Percentiles rank a stretch among this genome's conserved stretches.
phyloP scores from a whole-genome alignment of 495 filamentous ascomycete species.

The Ramalina intermedia region DNA sequence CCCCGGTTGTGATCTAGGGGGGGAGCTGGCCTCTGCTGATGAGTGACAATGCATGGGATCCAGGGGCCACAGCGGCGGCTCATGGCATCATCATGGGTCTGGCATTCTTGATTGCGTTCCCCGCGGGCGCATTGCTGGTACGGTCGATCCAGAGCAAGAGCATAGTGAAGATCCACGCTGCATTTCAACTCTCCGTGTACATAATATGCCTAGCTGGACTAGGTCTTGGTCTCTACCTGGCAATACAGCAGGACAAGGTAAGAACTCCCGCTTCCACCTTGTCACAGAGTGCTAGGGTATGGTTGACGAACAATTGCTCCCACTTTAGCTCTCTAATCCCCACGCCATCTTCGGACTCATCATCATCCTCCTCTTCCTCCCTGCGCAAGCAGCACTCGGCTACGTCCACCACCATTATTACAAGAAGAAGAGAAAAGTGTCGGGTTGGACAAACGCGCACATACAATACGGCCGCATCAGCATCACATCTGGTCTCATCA shows the following conservation, averaged over 20 bases:
- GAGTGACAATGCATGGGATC: no score
- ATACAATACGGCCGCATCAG: no score
- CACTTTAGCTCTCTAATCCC: no score
- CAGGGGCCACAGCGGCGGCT: no score
- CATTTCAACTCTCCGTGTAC: conserved; percentile 4
- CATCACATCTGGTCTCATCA: no score
- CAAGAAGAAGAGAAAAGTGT: no score
- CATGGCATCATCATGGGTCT: conserved; percentile 32
- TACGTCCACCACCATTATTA: no score
- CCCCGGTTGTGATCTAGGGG: no score
- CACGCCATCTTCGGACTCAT: conserved; percentile 6
- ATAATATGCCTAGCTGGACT: not conserved
- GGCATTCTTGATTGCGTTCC: conserved; percentile 41
- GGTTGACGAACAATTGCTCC: not conserved
- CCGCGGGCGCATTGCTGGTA: conserved; percentile 41
- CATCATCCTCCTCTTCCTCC: conserved; percentile 8
- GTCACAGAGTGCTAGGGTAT: no score
- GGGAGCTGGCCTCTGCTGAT: no score
- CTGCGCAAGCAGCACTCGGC: not conserved
- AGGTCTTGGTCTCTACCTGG: conserved; percentile 2
- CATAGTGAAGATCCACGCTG: conserved; percentile 13
- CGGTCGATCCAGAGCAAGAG: conserved; percentile 26
- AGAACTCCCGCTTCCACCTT: not conserved
- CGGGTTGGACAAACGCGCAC: no score
- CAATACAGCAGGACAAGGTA: not conserved